Evolutionary conservation across 2,329 filamentous ascomycete species (phyloP).

Genomic region (Emergomyces africanus): DNA sequence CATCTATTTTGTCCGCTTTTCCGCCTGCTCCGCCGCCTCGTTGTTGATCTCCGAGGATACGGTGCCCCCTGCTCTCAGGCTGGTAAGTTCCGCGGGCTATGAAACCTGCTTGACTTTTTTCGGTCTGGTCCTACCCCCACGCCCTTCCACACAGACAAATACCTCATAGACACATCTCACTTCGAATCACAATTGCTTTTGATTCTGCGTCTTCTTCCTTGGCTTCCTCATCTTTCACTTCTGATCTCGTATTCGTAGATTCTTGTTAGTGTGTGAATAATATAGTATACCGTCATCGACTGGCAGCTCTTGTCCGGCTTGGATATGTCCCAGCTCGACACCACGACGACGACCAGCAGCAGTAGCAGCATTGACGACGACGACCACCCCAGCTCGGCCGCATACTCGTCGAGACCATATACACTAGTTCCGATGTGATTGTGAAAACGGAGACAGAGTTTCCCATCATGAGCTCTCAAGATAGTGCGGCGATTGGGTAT

Average conservation of each 20-base stretch:
- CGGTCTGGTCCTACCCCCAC: not conserved
- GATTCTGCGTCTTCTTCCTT: not conserved
- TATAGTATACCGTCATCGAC: not conserved
- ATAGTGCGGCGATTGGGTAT: not conserved
- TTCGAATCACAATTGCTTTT: not conserved
- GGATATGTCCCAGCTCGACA: constrained; percentile 11
- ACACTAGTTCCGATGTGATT: constrained; percentile 8
- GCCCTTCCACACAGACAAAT: not conserved
- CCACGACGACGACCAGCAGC: not conserved
- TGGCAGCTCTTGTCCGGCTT: not conserved
- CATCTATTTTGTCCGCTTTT: not conserved
- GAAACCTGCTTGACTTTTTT: not conserved
- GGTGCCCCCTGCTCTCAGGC: not conserved
- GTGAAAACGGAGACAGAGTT: not conserved
- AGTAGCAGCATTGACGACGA: constrained; percentile 9
- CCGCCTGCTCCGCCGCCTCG: not conserved
- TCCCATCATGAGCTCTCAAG: not conserved
- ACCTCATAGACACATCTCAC: not conserved
- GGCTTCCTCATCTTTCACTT: not conserved
- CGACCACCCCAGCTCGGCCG: constrained; percentile 2
- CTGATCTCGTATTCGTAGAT: not conserved
- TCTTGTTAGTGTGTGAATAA: not conserved
- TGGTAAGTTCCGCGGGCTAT: not conserved
- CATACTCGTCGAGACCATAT: not conserved
- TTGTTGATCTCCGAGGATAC: not conserved